Percentiles rank a stretch among this genome's conserved stretches.
These are phyloP conservation scores for Rhodotorula sp. DNA, from an alignment of 1,284 basidiomycete species.

Conservation along the genomic window DNA sequence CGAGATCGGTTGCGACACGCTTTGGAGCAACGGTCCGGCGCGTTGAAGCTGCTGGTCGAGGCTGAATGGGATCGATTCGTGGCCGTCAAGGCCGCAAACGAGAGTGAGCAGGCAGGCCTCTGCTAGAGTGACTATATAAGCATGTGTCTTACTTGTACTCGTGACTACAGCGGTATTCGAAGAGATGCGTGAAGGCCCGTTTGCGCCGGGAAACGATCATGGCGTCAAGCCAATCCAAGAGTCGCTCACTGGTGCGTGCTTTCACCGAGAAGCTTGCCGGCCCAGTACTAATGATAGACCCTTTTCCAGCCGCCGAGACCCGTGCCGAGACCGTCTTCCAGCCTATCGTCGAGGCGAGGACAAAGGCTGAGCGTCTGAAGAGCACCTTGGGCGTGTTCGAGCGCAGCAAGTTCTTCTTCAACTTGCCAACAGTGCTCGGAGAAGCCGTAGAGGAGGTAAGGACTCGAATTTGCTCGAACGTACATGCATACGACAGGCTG, in stretches of 20 bases:
- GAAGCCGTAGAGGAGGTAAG: slow-evolving; percentile 83
- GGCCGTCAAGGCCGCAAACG: slow-evolving; percentile 92
- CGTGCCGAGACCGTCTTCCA: slow-evolving; percentile 95
- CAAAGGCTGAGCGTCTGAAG: slow-evolving; percentile 88
- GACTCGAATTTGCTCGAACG: slow-evolving; percentile 21
- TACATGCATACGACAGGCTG: background rate
- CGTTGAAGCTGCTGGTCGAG: slow-evolving; percentile 89
- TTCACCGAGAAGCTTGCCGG: background rate
- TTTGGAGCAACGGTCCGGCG: slow-evolving; percentile 85
- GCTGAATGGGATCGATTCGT: slow-evolving; percentile 99
- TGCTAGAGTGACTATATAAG: background rate
- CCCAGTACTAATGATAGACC: background rate
- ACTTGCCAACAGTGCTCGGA: slow-evolving; percentile 85
- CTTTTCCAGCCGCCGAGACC: slow-evolving; percentile 66
- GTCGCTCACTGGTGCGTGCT: slow-evolving; percentile 70
- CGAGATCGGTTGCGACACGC: slow-evolving; percentile 53
- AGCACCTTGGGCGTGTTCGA: slow-evolving; percentile 95
- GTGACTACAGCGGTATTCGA: slow-evolving; percentile 69
- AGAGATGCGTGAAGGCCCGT: slow-evolving; percentile 80
- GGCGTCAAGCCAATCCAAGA: slow-evolving; percentile 78
- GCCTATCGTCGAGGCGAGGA: slow-evolving; percentile 91
- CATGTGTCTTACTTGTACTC: background rate
- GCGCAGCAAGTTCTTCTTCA: slow-evolving; percentile 97
- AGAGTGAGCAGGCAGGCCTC: slow-evolving; percentile 60
- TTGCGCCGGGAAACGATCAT: slow-evolving; percentile 73